A percentile compares a stretch with the other conserved stretches of the same genome.
These are phyloP conservation scores for Cyclotella sp. DNA, from an alignment of 108 stramenopile species.

Conservation along the genomic window DNA sequence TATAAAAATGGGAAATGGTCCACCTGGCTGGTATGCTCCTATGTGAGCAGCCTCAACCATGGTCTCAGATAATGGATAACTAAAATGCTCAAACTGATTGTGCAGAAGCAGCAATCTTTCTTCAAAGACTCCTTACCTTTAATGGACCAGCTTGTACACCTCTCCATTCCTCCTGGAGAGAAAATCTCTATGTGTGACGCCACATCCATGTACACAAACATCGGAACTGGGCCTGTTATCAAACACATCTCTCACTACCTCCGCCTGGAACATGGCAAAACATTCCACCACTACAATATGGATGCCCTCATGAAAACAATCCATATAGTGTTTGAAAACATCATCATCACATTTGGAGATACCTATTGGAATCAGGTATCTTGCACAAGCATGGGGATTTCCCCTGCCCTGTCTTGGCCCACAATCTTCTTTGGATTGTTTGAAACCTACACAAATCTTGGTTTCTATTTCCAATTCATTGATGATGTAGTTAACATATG, in stretches of 20 bases:
- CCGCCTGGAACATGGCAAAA: neutral
- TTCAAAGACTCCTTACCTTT: neutral
- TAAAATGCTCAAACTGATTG: neutral
- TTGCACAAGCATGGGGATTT: conserved; percentile 29
- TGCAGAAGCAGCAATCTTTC: neutral
- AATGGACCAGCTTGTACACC: neutral
- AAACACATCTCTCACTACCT: neutral
- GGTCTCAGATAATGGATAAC: neutral
- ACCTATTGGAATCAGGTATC: conserved; percentile 10
- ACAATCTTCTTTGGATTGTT: conserved; percentile 25
- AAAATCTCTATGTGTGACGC: conserved; percentile 22
- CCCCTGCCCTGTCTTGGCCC: conserved; percentile 6
- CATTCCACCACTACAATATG: neutral
- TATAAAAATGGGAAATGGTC: too few species aligned
- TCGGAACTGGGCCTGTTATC: neutral
- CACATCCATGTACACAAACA: conserved; percentile 37
- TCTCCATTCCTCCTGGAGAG: neutral
- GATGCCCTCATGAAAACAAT: conserved; percentile 31
- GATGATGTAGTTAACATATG: conserved; percentile 36
- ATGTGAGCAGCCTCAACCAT: too few species aligned
- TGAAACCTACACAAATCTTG: neutral
- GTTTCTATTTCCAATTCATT: conserved; percentile 18
- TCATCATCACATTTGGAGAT: conserved; percentile 26
- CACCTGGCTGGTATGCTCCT: too few species aligned
- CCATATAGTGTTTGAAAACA: conserved; percentile 10